Percentiles rank a stretch among this genome's conserved stretches.
phyloP scores from a whole-genome alignment of 1,284 basidiomycete species.

The Volvariella surrecta region DNA sequence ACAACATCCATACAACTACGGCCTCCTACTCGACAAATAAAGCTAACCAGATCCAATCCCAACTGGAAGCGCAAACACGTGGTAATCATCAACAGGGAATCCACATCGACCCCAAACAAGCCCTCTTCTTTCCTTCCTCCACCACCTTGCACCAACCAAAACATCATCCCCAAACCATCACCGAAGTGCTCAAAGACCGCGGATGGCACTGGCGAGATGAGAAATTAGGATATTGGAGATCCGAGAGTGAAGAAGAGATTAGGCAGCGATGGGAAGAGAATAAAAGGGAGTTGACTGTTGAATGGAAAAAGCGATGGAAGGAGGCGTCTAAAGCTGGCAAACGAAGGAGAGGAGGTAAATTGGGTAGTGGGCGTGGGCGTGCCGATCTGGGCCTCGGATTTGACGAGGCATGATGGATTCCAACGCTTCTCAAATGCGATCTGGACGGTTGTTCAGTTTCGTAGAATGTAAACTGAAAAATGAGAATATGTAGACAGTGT shows the following conservation, averaged over 20 bases:
- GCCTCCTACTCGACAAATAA: conserved; percentile 3
- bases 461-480: too few species aligned
- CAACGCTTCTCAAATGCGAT: too few species aligned
- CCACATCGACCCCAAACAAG: conserved; percentile 39
- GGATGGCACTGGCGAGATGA: conserved; percentile 33
- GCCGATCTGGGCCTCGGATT: background rate
- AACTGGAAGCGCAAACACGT: conserved; percentile 10
- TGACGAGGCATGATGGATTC: too few species aligned
- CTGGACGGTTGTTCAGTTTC: too few species aligned
- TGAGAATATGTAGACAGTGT: too few species aligned
- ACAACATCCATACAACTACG: conserved; percentile 5
- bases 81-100: conserved; percentile 15
- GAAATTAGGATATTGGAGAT: conserved; percentile 37
- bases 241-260: conserved; percentile 54
- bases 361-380: conserved; percentile 13
- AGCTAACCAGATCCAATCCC: conserved; percentile 1
- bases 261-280: conserved; percentile 63
- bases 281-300: conserved; percentile 63
- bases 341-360: conserved; percentile 41
- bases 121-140: conserved; percentile 55
- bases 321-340: conserved; percentile 69
- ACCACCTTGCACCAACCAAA: conserved; percentile 14
- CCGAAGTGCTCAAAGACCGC: conserved; percentile 34
- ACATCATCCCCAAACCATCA: conserved; percentile 29
- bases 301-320: conserved; percentile 73